These are phyloP conservation scores for Verticillium tricorpus DNA, from an alignment of 2,329 filamentous ascomycete genomes.

Conservation along the genomic window DNA sequence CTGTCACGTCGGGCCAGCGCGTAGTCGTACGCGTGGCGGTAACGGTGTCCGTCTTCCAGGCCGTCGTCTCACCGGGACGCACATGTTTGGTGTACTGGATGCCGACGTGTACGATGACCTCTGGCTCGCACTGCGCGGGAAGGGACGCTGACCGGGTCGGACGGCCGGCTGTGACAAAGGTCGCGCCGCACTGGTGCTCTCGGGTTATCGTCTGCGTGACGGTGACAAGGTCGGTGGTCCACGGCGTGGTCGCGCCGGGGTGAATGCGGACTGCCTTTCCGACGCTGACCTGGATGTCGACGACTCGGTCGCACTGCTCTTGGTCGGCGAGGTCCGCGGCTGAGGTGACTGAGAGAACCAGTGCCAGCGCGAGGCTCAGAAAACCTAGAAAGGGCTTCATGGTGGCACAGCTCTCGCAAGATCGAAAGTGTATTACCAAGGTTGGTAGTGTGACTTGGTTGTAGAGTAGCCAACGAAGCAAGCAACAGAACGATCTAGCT, in stretches of 20 bases:
- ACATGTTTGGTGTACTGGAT: neutral
- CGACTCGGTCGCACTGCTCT: neutral
- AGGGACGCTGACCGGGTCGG: neutral
- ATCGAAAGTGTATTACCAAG: no score
- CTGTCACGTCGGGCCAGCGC: neutral
- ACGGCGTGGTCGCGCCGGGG: neutral
- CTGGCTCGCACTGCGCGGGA: neutral
- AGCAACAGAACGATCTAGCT: no score
- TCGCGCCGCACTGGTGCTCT: neutral
- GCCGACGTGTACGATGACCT: neutral
- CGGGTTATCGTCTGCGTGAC: neutral
- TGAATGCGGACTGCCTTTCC: neutral
- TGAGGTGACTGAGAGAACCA: neutral
- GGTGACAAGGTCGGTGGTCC: neutral
- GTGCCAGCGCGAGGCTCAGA: neutral
- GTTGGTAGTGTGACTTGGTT: no score
- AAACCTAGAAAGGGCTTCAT: neutral
- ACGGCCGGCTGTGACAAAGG: neutral
- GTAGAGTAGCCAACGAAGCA: no score
- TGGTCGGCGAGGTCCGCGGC: neutral
- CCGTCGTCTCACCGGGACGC: neutral
- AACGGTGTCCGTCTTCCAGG: neutral
- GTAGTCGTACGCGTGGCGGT: neutral
- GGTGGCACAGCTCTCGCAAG: neutral
- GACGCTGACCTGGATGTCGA: neutral